Evolutionary conservation across 768 basidiomycete genomes (phyloP).

Genomic region (Mycena floridula): DNA sequence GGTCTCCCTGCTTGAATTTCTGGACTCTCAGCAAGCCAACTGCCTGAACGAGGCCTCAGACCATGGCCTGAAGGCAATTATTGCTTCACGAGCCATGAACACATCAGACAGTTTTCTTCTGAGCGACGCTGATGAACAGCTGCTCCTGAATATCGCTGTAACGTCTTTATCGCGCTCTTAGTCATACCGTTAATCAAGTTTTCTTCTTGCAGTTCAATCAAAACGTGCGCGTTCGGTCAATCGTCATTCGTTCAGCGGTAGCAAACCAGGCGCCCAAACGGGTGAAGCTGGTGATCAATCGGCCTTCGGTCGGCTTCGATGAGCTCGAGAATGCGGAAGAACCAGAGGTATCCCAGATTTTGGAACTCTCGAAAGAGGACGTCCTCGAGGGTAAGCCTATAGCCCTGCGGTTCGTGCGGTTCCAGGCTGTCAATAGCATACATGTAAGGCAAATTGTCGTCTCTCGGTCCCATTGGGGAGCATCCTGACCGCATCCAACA

Average conservation of each 20-base stretch:
- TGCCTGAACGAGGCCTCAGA: slow-evolving; percentile 61
- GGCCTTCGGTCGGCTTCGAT: slow-evolving; percentile 54
- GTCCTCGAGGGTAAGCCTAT: slow-evolving; percentile 40
- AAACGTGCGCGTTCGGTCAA: slow-evolving; percentile 53
- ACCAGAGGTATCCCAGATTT: slow-evolving; percentile 46
- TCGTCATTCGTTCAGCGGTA: slow-evolving; percentile 40
- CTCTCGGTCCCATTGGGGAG: neutral
- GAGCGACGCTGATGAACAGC: slow-evolving; percentile 70
- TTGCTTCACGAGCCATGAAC: slow-evolving; percentile 39
- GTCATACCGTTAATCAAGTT: neutral
- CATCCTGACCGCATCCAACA: slow-evolving; percentile 17
- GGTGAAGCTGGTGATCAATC: slow-evolving; percentile 61
- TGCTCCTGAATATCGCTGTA: slow-evolving; percentile 65
- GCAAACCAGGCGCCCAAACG: slow-evolving; percentile 45
- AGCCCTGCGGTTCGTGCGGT: slow-evolving; percentile 56
- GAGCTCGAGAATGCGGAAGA: slow-evolving; percentile 53
- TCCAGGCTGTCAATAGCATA: slow-evolving; percentile 61
- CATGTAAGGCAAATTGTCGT: slow-evolving; percentile 40
- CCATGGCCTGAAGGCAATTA: slow-evolving; percentile 48
- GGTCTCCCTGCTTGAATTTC: slow-evolving; percentile 49
- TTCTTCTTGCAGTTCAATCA: slow-evolving; percentile 55
- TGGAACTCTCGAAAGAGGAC: slow-evolving; percentile 46
- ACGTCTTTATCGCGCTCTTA: slow-evolving; percentile 18
- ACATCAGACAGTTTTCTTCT: slow-evolving; percentile 40
- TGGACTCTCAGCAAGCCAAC: slow-evolving; percentile 55